Evolutionary conservation across 2,329 filamentous ascomycete genomes (phyloP).

Genomic region (Gremmenia infestans): DNA sequence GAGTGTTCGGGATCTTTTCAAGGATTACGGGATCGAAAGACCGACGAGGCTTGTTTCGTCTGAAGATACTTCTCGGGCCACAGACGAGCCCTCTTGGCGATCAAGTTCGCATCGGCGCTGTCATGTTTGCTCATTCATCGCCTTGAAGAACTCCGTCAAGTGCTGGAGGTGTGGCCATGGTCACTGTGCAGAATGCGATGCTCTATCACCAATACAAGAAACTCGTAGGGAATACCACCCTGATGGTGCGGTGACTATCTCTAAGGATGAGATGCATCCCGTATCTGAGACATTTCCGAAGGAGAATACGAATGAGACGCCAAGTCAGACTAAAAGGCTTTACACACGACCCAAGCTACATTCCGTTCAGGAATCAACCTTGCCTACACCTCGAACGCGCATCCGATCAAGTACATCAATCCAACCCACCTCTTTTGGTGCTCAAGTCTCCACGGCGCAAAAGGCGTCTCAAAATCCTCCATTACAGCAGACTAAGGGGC

Average conservation of each 20-base stretch:
- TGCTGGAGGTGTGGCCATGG: slow-evolving; percentile 48
- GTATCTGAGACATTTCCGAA: neutral
- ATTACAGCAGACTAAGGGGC: neutral
- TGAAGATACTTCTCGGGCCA: slow-evolving; percentile 35
- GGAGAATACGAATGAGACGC: neutral
- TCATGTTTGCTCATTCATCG: slow-evolving; percentile 43
- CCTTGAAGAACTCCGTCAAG: slow-evolving; percentile 34
- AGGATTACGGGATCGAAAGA: slow-evolving; percentile 41
- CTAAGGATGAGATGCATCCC: neutral
- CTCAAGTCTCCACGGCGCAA: neutral
- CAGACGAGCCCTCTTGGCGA: slow-evolving; percentile 23
- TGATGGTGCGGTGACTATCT: neutral
- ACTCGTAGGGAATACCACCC: neutral
- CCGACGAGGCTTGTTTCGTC: slow-evolving; percentile 38
- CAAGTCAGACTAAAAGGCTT: neutral
- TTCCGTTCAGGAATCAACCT: neutral
- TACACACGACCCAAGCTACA: neutral
- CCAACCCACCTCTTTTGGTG: slow-evolving; percentile 8
- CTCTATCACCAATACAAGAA: slow-evolving; percentile 6
- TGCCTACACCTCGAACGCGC: neutral
- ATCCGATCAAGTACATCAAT: neutral
- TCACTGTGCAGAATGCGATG: slow-evolving; percentile 43
- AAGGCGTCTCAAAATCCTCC: neutral
- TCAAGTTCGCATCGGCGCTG: slow-evolving; percentile 35
- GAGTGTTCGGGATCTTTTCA: slow-evolving; percentile 44